phyloP scores from a whole-genome alignment of 1,284 basidiomycete genomes.

The Leccinum variabile region DNA sequence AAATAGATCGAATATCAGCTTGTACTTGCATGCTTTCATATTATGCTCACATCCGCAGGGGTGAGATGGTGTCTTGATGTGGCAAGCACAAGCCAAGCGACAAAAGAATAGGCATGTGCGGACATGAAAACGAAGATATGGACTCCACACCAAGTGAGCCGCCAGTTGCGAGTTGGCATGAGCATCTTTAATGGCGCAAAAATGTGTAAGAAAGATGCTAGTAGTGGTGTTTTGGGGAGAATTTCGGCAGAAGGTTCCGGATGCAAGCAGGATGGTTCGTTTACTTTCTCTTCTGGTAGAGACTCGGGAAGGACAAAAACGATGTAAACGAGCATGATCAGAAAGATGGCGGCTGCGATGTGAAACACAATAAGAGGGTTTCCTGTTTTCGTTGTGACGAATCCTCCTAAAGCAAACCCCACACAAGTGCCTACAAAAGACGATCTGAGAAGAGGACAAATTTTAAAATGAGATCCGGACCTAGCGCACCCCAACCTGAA shows the following conservation, averaged over 20 bases:
- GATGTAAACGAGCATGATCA: conserved; percentile 24
- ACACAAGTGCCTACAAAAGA: conserved; percentile 25
- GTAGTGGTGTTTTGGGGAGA: background rate
- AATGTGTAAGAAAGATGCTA: conserved; percentile 2
- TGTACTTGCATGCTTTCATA: background rate
- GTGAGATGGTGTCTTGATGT: conserved; percentile 26
- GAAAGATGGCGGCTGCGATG: conserved; percentile 21
- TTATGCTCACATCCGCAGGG: conserved; percentile 25
- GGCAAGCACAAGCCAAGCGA: conserved; percentile 30
- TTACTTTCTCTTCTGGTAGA: conserved; percentile 30
- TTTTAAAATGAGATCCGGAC: conserved; percentile 8
- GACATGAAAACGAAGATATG: conserved; percentile 27
- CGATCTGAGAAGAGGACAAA: background rate
- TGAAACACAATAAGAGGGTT: conserved; percentile 31
- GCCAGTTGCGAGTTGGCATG: conserved; percentile 32
- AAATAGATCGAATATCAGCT: conserved; percentile 7
- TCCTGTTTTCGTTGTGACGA: conserved; percentile 30
- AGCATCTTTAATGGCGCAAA: conserved; percentile 32
- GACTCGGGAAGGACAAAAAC: conserved; percentile 34
- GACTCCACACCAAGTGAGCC: conserved; percentile 29
- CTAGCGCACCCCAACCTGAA: conserved; percentile 32
- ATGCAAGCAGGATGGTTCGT: conserved; percentile 18
- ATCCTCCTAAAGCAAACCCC: conserved; percentile 32
- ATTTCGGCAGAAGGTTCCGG: conserved; percentile 1
- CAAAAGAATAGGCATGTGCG: conserved; percentile 20